Percentiles rank a stretch among this genome's conserved stretches.
Evolutionary conservation across 2,329 filamentous ascomycete species (phyloP).

Genomic region (Cordyceps javanica): DNA sequence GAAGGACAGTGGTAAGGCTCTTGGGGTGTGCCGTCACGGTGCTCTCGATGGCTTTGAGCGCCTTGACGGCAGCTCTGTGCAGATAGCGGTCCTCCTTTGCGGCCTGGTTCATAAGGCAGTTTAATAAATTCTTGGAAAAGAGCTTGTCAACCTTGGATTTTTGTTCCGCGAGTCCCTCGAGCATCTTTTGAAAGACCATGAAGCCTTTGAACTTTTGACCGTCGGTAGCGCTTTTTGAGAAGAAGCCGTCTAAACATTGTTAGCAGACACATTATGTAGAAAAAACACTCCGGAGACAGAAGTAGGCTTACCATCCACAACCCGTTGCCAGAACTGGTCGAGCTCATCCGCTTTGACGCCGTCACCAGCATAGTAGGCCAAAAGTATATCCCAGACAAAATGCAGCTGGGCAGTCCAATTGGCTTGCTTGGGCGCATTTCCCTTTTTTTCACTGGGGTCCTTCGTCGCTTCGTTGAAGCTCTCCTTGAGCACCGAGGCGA

Average conservation of each 20-base stretch:
- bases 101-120: slow-evolving; percentile 76
- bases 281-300: too few species aligned
- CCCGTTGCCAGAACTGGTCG: slow-evolving; percentile 75
- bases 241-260: slow-evolving; percentile 61
- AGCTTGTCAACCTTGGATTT: slow-evolving; percentile 46
- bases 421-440: slow-evolving; percentile 52
- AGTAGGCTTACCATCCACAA: slow-evolving; percentile 67
- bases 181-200: slow-evolving; percentile 72
- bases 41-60: slow-evolving; percentile 63
- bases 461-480: slow-evolving; percentile 49
- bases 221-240: slow-evolving; percentile 73
- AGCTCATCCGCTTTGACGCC: slow-evolving; percentile 45
- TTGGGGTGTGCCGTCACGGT: slow-evolving; percentile 56
- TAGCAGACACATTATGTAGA: slow-evolving; percentile 19
- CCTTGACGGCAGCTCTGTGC: slow-evolving; percentile 70
- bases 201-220: slow-evolving; percentile 92
- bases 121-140: slow-evolving; percentile 79
- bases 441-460: slow-evolving; percentile 33
- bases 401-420: slow-evolving; percentile 76
- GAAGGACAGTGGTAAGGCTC: slow-evolving; percentile 55
- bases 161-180: slow-evolving; percentile 48
- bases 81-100: slow-evolving; percentile 71
- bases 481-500: slow-evolving; percentile 77
- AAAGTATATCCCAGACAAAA: slow-evolving; percentile 79
- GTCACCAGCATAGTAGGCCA: slow-evolving; percentile 46